Evolutionary conservation across 1,139 yeast genomes (phyloP).

Genomic region (Geotrichum histeridarum): DNA sequence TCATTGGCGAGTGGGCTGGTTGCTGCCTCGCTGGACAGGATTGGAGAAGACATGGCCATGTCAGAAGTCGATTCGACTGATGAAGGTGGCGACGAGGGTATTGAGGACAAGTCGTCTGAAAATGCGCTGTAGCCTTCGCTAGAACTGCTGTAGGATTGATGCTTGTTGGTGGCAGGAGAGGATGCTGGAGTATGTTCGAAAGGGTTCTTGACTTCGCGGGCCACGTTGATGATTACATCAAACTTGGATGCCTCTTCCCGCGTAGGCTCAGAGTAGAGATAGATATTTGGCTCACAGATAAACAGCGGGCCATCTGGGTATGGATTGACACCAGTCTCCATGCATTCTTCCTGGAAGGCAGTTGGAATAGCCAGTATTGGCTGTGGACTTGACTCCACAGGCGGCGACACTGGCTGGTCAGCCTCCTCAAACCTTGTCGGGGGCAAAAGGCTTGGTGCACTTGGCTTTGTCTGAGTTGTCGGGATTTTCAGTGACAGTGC

Average conservation of each 20-base stretch:
- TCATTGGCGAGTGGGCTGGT: neutral
- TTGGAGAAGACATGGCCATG: constrained; percentile 1
- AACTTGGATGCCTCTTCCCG: constrained; percentile 50
- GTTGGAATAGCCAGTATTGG: neutral
- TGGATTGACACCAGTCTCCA: constrained; percentile 6
- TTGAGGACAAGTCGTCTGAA: constrained; percentile 5
- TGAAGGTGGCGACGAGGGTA: constrained; percentile 15
- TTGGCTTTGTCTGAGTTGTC: neutral
- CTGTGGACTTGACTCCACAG: neutral
- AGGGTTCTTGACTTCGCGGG: constrained; percentile 58
- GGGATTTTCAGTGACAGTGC: constrained; percentile 1
- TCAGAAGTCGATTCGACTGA: constrained; percentile 3
- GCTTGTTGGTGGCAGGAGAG: neutral
- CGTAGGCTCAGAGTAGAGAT: constrained; percentile 58
- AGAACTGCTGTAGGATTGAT: constrained; percentile 5
- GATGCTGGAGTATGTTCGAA: constrained; percentile 20
- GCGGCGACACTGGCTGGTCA: neutral
- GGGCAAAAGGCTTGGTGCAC: neutral
- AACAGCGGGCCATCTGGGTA: constrained; percentile 6
- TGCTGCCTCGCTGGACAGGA: neutral
- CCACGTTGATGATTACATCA: constrained; percentile 82
- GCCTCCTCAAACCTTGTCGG: neutral
- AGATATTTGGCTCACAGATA: constrained; percentile 33
- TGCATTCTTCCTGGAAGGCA: constrained; percentile 1
- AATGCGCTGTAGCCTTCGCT: constrained; percentile 3